Evolutionary conservation across 768 basidiomycete species (phyloP).

Genomic region (Mycena venus): DNA sequence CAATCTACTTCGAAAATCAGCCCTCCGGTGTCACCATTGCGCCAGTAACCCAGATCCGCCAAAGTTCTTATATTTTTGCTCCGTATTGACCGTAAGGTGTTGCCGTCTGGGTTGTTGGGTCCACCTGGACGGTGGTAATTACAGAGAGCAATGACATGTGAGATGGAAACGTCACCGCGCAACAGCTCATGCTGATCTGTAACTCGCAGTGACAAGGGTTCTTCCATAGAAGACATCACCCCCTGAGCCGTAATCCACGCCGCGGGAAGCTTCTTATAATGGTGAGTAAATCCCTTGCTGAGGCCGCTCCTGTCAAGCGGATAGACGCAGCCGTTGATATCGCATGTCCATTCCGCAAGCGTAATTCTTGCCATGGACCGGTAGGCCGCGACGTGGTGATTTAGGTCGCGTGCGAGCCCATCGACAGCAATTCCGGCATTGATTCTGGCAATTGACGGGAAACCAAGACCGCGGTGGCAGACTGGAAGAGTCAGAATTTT

Average conservation of each 20-base stretch:
- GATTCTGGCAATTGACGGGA: slow-evolving; percentile 22
- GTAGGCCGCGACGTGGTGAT: slow-evolving; percentile 33
- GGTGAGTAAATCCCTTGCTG: not conserved
- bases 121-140: not conserved
- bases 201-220: not conserved
- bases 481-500: slow-evolving; percentile 14
- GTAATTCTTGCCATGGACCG: slow-evolving; percentile 28
- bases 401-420: slow-evolving; percentile 25
- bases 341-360: slow-evolving; percentile 30
- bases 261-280: not conserved
- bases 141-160: not conserved
- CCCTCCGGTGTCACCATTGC: not conserved
- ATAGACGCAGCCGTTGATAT: slow-evolving; percentile 5
- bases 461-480: not conserved
- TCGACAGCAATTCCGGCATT: slow-evolving; percentile 19
- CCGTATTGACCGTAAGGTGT: no score
- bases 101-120: no score
- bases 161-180: not conserved
- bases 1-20: not conserved
- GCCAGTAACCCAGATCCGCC: no score
- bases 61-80: no score
- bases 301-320: slow-evolving; percentile 15
- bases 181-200: not conserved
- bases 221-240: not conserved
- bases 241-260: slow-evolving; percentile 7